Conservation (phyloP, 768 basidiomycete species). For the Leucosporidium yakuticum region DNA sequence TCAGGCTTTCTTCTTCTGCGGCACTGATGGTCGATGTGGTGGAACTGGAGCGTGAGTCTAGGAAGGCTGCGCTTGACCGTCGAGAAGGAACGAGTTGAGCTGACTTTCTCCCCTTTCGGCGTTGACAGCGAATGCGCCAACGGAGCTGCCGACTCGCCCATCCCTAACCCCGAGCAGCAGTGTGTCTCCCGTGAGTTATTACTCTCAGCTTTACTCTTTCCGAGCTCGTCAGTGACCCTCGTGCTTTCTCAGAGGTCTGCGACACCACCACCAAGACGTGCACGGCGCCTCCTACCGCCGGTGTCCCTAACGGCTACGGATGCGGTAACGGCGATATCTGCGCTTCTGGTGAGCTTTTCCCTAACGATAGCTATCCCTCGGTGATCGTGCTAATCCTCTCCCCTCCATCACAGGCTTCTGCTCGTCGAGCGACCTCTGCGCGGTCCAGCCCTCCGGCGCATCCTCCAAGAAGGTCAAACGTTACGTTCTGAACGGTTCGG, state of each 20-base stretch:
- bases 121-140: constrained; percentile 25
- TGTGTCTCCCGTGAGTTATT: constrained; percentile 24
- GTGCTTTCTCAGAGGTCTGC: constrained; percentile 19
- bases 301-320: constrained; percentile 29
- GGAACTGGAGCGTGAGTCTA: constrained; percentile 29
- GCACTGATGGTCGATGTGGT: constrained; percentile 30
- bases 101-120: too few relatives aligned
- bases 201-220: too few relatives aligned
- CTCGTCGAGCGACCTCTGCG: constrained; percentile 6
- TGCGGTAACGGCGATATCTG: constrained; percentile 31
- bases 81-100: too few relatives aligned
- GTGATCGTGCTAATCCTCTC: neutral
- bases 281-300: constrained; percentile 13
- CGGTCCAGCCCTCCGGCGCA: constrained; percentile 8
- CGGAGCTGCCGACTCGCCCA: constrained; percentile 19
- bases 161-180: constrained; percentile 30
- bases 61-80: too few relatives aligned
- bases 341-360: constrained; percentile 19
- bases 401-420: constrained; percentile 8
- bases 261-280: constrained; percentile 18
- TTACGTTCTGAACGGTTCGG: constrained; percentile 1
- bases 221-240: neutral
- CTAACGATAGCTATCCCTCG: neutral
- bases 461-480: constrained; percentile 15
- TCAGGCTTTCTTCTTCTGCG: constrained; percentile 38